A percentile compares a stretch with the other conserved stretches of the same genome.
phyloP scores from a whole-genome alignment of 352 stramenopile species.

The Phytophthora constricta region DNA sequence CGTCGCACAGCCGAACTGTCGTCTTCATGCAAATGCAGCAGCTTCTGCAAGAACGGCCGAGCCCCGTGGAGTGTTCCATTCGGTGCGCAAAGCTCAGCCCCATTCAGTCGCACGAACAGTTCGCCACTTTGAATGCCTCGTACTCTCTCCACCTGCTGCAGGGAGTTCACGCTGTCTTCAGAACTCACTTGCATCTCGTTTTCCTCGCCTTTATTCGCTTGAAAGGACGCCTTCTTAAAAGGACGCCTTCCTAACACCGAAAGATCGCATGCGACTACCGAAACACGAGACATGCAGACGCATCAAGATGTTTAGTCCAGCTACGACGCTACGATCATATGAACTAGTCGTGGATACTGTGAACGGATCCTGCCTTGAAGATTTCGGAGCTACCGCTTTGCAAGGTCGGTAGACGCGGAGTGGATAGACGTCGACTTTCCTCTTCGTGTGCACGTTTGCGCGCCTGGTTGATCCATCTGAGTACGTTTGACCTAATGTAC shows the following conservation, averaged over 20 bases:
- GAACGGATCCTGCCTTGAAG: conserved; percentile 19
- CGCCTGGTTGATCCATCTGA: conserved; percentile 63
- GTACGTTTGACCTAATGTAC: conserved; percentile 64
- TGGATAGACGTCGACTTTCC: conserved; percentile 18
- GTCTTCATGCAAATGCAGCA: conserved; percentile 31
- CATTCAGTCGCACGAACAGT: conserved; percentile 49
- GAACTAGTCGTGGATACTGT: conserved; percentile 18
- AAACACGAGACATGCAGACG: too few relatives aligned
- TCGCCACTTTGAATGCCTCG: conserved; percentile 50
- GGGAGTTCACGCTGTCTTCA: too few relatives aligned
- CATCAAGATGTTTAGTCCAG: too few relatives aligned
- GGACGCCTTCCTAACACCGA: conserved; percentile 19
- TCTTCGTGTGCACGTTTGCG: conserved; percentile 47
- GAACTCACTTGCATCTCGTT: too few relatives aligned
- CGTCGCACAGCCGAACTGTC: conserved; percentile 8
- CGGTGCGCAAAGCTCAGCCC: conserved; percentile 19
- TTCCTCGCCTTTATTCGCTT: too few relatives aligned
- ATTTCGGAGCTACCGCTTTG: conserved; percentile 9
- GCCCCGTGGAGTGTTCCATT: conserved; percentile 34
- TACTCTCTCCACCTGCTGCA: conserved; percentile 5
- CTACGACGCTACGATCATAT: too few relatives aligned
- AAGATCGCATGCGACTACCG: conserved; percentile 20
- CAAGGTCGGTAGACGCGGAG: conserved; percentile 1
- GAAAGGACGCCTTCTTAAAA: conserved; percentile 7
- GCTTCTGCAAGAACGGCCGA: conserved; percentile 35